Evolutionary conservation across 2,329 filamentous ascomycete species (phyloP), one percentile per base, ranked within the genome.

Genomic region (Coniochaeta sp.): DNA sequence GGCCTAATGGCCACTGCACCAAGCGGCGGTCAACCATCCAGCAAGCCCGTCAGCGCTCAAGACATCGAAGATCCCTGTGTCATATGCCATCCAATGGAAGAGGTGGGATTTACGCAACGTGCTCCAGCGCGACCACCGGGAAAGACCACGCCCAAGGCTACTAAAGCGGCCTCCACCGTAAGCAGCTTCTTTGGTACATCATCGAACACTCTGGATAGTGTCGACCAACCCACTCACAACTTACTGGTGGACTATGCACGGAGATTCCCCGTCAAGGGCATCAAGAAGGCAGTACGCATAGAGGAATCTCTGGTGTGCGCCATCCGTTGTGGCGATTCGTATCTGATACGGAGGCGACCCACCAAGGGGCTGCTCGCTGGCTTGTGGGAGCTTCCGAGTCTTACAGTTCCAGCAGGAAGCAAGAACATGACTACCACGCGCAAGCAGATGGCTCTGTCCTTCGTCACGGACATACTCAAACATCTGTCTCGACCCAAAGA

Each of bases 301-400:
- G 74, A 81, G 31, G 73, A 80, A 54, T 77, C 72, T 0, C 60
- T 82, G 0, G 78, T 82, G 1, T 81, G 78, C 53, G 77, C 74
- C 13, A 67, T 82, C 18, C 71, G 71, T 2, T 67, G 58, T 27
- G 48, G 52, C 16, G 71, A 77, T 50, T 72, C 72, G 2, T 79
- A 74, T 50, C 63, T 82, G 2, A 66, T 81, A 50, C 73, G 74
- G 14, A 71, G 71, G 1, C 75, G 79, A 0, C 77, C 78, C 0
- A 69, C 71, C 10, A 81, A 76, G 59, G 79, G 79, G 0, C 68
- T 82, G 1, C 64, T 82, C 0, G 79, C 78, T 0, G 73, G 77
- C 0, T 56, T 82, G 5, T 82, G 79, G 79, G 78, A 82, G 55
- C 70, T 82, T 6, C 78, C 79, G 0, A 80, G 76, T 56, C 59